These are phyloP conservation scores for Pestalotiopsis sp. DNA, from an alignment of 2,329 filamentous ascomycete species.

Conservation along the genomic window DNA sequence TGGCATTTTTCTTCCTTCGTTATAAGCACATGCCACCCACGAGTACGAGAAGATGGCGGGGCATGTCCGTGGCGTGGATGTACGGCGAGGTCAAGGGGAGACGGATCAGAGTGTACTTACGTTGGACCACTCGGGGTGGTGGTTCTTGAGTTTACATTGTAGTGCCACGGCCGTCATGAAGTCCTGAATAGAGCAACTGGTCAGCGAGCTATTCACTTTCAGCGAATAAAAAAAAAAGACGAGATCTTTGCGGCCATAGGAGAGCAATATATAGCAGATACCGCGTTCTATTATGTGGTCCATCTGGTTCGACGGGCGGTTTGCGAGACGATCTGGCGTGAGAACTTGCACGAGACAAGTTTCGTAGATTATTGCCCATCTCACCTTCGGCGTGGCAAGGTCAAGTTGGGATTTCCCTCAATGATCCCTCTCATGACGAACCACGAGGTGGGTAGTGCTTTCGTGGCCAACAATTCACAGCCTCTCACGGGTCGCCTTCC, in stretches of 20 bases:
- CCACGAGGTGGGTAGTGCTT: no score
- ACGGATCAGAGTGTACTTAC: conserved; percentile 41
- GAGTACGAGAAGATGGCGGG: background rate
- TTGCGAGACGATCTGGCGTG: no score
- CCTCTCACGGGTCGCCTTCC: no score
- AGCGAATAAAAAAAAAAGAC: background rate
- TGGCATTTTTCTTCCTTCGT: background rate
- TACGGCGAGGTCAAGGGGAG: background rate
- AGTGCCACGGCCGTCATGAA: conserved; percentile 76
- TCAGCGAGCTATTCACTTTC: conserved; percentile 20
- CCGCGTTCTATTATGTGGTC: no score
- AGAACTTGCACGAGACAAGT: no score
- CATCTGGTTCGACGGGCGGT: no score
- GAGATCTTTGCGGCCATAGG: no score
- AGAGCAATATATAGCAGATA: no score
- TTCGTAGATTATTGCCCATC: no score
- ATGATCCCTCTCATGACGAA: no score
- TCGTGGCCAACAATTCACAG: no score
- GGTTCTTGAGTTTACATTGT: conserved; percentile 68
- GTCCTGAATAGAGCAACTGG: conserved; percentile 48
- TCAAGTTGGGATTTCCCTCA: background rate
- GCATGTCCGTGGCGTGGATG: background rate
- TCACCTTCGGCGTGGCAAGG: background rate
- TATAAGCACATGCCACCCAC: background rate
- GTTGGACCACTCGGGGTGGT: conserved; percentile 80